Conservation (phyloP, 129 eudicot species). For the Lonicera japonica region DNA sequence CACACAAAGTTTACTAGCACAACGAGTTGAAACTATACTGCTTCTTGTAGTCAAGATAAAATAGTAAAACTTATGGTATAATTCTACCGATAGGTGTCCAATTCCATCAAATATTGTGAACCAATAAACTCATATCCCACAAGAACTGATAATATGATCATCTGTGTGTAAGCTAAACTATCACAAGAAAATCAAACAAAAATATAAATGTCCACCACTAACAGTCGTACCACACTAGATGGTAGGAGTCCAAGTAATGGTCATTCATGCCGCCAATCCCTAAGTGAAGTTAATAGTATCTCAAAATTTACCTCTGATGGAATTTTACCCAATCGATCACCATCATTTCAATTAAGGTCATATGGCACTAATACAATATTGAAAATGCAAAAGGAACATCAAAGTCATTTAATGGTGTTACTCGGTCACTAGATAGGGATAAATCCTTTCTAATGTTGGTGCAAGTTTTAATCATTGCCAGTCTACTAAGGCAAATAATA, state of each 20-base stretch:
- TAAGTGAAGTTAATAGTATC: constrained; percentile 81
- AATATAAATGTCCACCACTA: constrained; percentile 38
- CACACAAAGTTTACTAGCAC: no score
- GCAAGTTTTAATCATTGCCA: constrained; percentile 54
- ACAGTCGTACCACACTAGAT: constrained; percentile 44
- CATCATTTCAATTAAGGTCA: constrained; percentile 55
- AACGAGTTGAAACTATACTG: no score
- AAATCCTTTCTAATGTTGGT: constrained; percentile 59
- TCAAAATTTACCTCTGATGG: constrained; percentile 76
- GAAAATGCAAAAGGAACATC: no score
- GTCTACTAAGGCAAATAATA: constrained; percentile 57
- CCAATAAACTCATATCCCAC: no score
- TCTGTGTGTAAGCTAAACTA: no score
- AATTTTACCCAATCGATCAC: constrained; percentile 56
- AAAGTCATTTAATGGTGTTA: constrained; percentile 92
- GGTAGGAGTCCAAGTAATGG: constrained; percentile 56
- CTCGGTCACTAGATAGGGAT: constrained; percentile 78
- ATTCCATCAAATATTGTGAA: no score
- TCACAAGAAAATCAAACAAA: no score
- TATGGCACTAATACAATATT: constrained; percentile 58
- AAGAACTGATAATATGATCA: no score
- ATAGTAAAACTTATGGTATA: no score
- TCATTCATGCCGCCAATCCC: constrained; percentile 79
- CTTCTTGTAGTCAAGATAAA: no score
- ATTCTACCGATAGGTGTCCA: no score